Percentiles rank a stretch among this genome's conserved stretches.
These are phyloP conservation scores for Hondaea fermentalgiana DNA, from an alignment of 108 stramenopile genomes.

Conservation along the genomic window DNA sequence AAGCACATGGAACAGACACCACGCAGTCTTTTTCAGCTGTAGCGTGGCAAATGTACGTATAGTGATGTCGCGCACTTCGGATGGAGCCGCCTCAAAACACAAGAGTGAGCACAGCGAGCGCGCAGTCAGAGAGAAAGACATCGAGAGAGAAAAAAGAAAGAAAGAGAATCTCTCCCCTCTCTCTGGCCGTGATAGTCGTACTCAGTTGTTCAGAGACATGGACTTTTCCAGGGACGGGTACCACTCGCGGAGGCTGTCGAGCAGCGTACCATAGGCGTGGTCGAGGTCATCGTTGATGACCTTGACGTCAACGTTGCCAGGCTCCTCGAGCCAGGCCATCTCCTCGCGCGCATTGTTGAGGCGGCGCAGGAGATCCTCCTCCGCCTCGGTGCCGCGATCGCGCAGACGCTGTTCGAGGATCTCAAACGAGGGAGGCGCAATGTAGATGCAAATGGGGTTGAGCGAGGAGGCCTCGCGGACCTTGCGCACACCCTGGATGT, in stretches of 20 bases:
- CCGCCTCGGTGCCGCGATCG: slow-evolving; percentile 77
- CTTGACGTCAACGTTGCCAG: slow-evolving; percentile 65
- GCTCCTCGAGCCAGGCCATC: slow-evolving; percentile 74
- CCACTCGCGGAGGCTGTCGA: slow-evolving; percentile 18
- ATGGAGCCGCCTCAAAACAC: too few species aligned
- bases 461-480: background rate
- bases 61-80: too few species aligned
- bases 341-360: slow-evolving; percentile 75
- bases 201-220: background rate
- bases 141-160: too few species aligned
- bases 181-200: too few species aligned
- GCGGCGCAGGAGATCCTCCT: slow-evolving; percentile 64
- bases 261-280: slow-evolving; percentile 18
- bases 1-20: too few species aligned
- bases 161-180: too few species aligned
- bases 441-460: slow-evolving; percentile 66
- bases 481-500: slow-evolving; percentile 48
- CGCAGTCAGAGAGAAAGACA: too few species aligned
- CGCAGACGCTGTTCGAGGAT: slow-evolving; percentile 70
- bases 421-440: slow-evolving; percentile 81
- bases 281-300: slow-evolving; percentile 79
- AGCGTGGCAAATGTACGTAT: too few species aligned
- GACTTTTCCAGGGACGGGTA: slow-evolving; percentile 18
- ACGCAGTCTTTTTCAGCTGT: too few species aligned
- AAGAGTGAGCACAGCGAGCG: too few species aligned